Percentiles rank a stretch among this genome's conserved stretches.
Conservation (phyloP, 306 rosid genomes). For the Pyrus betulifolia region DNA sequence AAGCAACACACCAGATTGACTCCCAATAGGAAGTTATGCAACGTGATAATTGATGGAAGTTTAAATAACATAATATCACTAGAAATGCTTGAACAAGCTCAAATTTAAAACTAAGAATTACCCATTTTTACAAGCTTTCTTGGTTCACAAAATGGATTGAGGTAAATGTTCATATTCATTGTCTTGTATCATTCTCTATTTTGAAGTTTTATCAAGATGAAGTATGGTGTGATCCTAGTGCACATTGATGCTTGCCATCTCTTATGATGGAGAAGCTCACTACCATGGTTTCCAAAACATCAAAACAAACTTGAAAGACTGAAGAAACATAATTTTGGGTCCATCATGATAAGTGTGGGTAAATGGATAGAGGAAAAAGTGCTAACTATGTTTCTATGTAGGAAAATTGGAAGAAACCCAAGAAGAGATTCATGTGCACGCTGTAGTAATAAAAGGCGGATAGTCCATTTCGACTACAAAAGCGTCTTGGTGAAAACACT, state of each 20-base stretch:
- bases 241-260: not conserved
- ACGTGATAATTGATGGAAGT: not conserved
- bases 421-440: too few relatives aligned
- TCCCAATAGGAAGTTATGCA: not conserved
- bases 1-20: not conserved
- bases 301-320: too few relatives aligned
- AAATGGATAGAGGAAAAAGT: too few relatives aligned
- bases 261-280: not conserved
- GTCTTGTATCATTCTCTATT: not conserved
- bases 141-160: not conserved
- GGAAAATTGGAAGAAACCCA: too few relatives aligned
- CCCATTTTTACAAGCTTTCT: not conserved
- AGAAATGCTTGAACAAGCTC: not conserved
- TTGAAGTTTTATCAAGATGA: not conserved
- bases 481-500: too few relatives aligned
- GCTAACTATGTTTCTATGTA: too few relatives aligned
- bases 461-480: too few relatives aligned
- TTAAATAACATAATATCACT: not conserved
- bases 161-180: not conserved
- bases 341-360: too few relatives aligned
- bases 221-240: not conserved
- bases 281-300: too few relatives aligned
- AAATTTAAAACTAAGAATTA: not conserved
- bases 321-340: too few relatives aligned
- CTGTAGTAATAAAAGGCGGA: too few relatives aligned